Evolutionary conservation across 2,329 filamentous ascomycete species (phyloP).

Genomic region (Aspergillus tamarii): DNA sequence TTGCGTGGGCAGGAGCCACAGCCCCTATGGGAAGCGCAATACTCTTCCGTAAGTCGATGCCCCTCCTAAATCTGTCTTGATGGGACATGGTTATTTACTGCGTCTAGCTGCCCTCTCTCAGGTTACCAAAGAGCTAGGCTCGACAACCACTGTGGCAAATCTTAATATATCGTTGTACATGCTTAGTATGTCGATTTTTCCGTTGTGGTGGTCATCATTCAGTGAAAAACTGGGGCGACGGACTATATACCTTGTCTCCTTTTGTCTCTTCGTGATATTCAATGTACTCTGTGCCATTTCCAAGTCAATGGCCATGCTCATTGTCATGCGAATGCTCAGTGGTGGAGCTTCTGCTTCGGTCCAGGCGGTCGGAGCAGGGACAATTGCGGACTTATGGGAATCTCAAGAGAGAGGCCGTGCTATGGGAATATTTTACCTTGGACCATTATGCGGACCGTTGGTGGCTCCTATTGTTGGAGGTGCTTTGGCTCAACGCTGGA

Average conservation of each 20-base stretch:
- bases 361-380: slow-evolving; percentile 81
- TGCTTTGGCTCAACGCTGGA: slow-evolving; percentile 66
- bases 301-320: slow-evolving; percentile 72
- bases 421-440: slow-evolving; percentile 85
- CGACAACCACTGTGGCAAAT: slow-evolving; percentile 70
- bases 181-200: slow-evolving; percentile 81
- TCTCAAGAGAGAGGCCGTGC: slow-evolving; percentile 70
- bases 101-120: slow-evolving; percentile 66
- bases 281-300: slow-evolving; percentile 70
- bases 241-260: slow-evolving; percentile 77
- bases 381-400: slow-evolving; percentile 81
- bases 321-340: slow-evolving; percentile 72
- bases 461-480: slow-evolving; percentile 78
- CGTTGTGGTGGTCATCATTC: slow-evolving; percentile 84
- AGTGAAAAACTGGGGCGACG: slow-evolving; percentile 72
- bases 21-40: slow-evolving; percentile 85
- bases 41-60: slow-evolving; percentile 68
- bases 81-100: background rate
- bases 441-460: slow-evolving; percentile 74
- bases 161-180: slow-evolving; percentile 79
- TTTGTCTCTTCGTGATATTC: slow-evolving; percentile 72
- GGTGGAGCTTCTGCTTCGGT: slow-evolving; percentile 80
- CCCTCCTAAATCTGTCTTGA: background rate
- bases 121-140: slow-evolving; percentile 64
- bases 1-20: slow-evolving; percentile 75